These are phyloP conservation scores for Hypoxylon sp. DNA, from an alignment of 2,329 filamentous ascomycete species.

Conservation along the genomic window DNA sequence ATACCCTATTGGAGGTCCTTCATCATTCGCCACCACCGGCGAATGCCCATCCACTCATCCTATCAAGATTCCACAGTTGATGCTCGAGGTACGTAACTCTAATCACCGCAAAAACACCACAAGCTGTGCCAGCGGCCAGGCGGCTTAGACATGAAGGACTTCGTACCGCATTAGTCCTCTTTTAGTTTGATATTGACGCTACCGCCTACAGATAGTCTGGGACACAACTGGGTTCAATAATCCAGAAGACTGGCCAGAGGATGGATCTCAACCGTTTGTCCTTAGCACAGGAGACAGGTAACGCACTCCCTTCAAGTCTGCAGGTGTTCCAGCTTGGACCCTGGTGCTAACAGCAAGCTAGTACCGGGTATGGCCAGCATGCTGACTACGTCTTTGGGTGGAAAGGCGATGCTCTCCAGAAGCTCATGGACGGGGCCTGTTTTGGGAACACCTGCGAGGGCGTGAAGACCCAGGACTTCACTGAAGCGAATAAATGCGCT, in stretches of 20 bases:
- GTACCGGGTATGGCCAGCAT: slow-evolving; percentile 46
- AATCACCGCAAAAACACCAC: not conserved
- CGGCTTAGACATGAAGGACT: not conserved
- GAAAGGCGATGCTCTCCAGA: slow-evolving; percentile 44
- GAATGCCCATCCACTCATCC: slow-evolving; percentile 64
- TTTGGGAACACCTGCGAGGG: slow-evolving; percentile 45
- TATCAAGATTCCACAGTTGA: slow-evolving; percentile 68
- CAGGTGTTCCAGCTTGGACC: no score
- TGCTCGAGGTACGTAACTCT: slow-evolving; percentile 63
- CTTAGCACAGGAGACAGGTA: slow-evolving; percentile 46
- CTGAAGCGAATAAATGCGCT: slow-evolving; percentile 39
- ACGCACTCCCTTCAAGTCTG: not conserved
- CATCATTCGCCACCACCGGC: slow-evolving; percentile 45
- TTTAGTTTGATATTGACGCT: not conserved
- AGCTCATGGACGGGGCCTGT: slow-evolving; percentile 45
- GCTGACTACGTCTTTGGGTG: slow-evolving; percentile 48
- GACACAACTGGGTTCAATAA: slow-evolving; percentile 51
- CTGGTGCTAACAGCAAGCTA: slow-evolving; percentile 14
- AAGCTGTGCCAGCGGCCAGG: not conserved
- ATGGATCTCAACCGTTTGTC: slow-evolving; percentile 48
- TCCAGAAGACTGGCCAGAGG: slow-evolving; percentile 44
- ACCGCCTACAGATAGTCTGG: slow-evolving; percentile 57
- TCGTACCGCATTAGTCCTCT: not conserved
- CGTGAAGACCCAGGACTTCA: slow-evolving; percentile 41
- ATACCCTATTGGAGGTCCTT: slow-evolving; percentile 57